Evolutionary conservation across 169 alveolate genomes (phyloP).

Genomic region (Pseudocohnilembus persalinus): DNA sequence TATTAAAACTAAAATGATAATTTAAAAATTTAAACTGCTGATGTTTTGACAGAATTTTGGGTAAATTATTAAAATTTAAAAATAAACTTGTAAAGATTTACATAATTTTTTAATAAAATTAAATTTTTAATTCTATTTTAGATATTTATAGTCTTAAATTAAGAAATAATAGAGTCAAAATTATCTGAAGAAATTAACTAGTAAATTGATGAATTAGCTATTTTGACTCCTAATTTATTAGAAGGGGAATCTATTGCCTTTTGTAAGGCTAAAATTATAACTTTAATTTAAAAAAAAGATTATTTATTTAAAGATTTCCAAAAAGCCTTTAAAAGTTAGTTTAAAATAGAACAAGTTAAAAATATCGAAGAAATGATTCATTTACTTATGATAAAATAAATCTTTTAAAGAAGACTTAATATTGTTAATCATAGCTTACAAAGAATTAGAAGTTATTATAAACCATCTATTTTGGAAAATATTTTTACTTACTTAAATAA

Average conservation of each 20-base stretch:
- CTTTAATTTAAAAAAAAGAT: not conserved
- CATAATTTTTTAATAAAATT: no score
- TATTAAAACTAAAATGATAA: not conserved
- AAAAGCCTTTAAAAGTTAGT: not conserved
- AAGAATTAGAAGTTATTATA: not conserved
- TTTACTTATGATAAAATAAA: no score
- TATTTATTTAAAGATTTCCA: not conserved
- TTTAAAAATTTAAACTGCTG: not conserved
- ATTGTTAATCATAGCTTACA: not conserved
- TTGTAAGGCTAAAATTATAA: not conserved
- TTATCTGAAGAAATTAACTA: not conserved
- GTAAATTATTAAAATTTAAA: not conserved
- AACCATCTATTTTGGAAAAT: not conserved
- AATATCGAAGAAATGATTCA: not conserved
- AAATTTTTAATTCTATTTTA: no score
- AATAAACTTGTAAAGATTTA: not conserved
- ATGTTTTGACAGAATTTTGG: slow-evolving; percentile 26
- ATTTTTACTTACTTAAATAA: no score
- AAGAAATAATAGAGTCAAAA: not conserved
- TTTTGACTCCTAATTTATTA: slow-evolving; percentile 16
- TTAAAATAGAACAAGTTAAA: not conserved
- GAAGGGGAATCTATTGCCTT: slow-evolving; percentile 16
- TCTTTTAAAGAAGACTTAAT: not conserved
- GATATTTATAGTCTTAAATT: no score
- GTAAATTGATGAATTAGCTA: not conserved